Evolutionary conservation across 495 filamentous ascomycete genomes (phyloP), one percentile per base, ranked within the genome.

Genomic region (Parmelia sp.): DNA sequence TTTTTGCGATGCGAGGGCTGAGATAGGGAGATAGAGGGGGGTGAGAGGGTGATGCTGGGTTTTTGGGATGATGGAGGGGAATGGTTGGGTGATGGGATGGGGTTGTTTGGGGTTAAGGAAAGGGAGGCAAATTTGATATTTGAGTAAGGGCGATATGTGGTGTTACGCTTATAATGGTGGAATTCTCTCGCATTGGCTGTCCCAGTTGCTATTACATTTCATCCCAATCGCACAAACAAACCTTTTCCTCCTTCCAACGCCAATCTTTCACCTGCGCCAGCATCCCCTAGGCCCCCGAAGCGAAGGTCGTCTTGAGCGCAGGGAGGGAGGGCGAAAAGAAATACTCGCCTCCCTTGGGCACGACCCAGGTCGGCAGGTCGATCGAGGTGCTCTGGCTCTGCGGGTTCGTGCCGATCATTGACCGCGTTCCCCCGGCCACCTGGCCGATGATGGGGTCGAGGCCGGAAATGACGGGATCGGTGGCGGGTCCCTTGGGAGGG

Each of bases 381-480:
- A 69, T 60, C 40, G 68, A 62, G 35, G 69, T 68, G 29, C 63
- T 64, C 14, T 68, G 67, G 51, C 60, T 71, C 11, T 60, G 65
- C 53, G 59, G 68, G 36, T 62, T 66, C 3, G 61, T 61, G 10
- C 72, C 72, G 12, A 61, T 39, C 67, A 69, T 47, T 9, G 37
- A 49, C 27, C 66, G 57, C n/a, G 39, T 25, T 39, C 40, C 49
- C 31, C 9, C 36, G 5, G 57, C 39, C 53, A 57, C 27, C 47
- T 71, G 69, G 36, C 75, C 75, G 55, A 77, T 75, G 61, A 75
- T 73, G 19, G 75, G 75, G 58, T 77, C 75, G 36, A 76, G 66
- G n/a, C 75, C 75, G 4, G 73, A 60, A 4, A 56, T 58, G 1
- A 37, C 55, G 11, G 47, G 15, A 40, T 2, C 37, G 11, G 6